These are phyloP conservation scores for Globisporangium ultimum DNA, from an alignment of 352 stramenopile genomes.

Conservation along the genomic window DNA sequence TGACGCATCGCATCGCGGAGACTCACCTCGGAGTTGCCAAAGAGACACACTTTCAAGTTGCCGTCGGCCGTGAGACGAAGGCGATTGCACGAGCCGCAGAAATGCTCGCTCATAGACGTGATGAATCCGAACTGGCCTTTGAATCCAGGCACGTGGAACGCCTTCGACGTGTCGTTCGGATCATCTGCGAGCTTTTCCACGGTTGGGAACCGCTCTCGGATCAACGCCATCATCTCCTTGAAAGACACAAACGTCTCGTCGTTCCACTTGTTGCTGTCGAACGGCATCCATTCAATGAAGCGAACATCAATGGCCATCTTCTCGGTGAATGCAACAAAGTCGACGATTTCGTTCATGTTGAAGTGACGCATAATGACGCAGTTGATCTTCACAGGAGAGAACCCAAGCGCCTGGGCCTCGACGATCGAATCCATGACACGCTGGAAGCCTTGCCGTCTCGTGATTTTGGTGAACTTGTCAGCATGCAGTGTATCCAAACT, in stretches of 20 bases:
- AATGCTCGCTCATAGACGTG: conserved; percentile 97
- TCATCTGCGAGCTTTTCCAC: conserved; percentile 65
- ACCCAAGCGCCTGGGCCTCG: conserved; percentile 49
- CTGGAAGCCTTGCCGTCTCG: conserved; percentile 85
- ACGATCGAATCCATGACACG: conserved; percentile 86
- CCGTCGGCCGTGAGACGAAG: conserved; percentile 96
- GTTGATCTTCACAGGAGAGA: conserved; percentile 94
- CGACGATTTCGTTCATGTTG: conserved; percentile 93
- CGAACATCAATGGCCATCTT: conserved; percentile 89
- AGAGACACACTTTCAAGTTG: conserved; percentile 95
- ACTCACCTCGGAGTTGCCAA: conserved; percentile 92
- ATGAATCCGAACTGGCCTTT: conserved; percentile 93
- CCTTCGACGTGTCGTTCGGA: conserved; percentile 96
- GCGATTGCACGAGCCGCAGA: conserved; percentile 97
- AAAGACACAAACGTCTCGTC: conserved; percentile 92
- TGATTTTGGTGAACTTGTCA: conserved; percentile 92
- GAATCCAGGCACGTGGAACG: conserved; percentile 76
- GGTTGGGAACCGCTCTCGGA: conserved; percentile 35
- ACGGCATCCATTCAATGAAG: conserved; percentile 99
- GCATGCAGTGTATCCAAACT: conserved; percentile 94
- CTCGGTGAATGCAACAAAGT: conserved; percentile 93
- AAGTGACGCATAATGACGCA: conserved; percentile 96
- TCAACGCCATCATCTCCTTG: conserved; percentile 85
- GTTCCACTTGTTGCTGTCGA: conserved; percentile 97
- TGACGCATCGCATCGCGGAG: conserved; percentile 89